Evolutionary conservation across 139 green algal genomes (phyloP), one percentile per base, ranked within the genome.

Genomic region (Coelastrella sp.): DNA sequence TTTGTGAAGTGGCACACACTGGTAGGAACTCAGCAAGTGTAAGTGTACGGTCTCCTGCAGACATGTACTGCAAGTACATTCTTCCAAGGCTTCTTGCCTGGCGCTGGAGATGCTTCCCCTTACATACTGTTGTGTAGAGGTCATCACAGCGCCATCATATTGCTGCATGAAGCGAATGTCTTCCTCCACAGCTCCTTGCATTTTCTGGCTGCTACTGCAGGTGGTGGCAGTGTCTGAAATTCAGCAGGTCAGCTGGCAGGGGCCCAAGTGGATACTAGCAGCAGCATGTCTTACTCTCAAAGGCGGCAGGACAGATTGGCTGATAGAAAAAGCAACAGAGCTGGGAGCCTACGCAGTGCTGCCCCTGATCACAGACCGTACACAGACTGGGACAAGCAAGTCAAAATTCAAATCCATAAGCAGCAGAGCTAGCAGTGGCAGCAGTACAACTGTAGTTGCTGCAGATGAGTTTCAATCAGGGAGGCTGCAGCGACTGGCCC

Each of bases 301-400:
- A 89, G 97, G 96, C 19, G 95, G 96, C 15, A 91, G 97, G 22
- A 93, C 93, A 11, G 97, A 99, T 89, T 98, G 95, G 96, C 93
- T 99, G 17, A 95, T 99, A 19, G 97, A 99, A 89, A 99, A 99
- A 87, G 87, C 82, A 4, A 94, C 95, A 20, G 97, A 99, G 93
- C 93, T 99, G 24, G 96, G 97, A 6, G 97, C 97, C 6, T 84
- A 82, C 17, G 63, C 86, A 7, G 22, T 99, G 35, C 87, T 95
- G n/a, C 97, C 97, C 15, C 83, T 99, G 7, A 75, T 97, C n/a
- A 97, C 96, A 20, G 92, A 93, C 8, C 91, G 95, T 17, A 97
- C 78, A 61, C 82, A 70, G 24, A 60, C 82, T 56, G 72, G 68
- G 60, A 57, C 81, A 27, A 80, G 78, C 72, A 86, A 84, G 35